These are phyloP conservation scores for Phialophora verrucosa DNA, from an alignment of 2,329 filamentous ascomycete species.

Conservation along the genomic window DNA sequence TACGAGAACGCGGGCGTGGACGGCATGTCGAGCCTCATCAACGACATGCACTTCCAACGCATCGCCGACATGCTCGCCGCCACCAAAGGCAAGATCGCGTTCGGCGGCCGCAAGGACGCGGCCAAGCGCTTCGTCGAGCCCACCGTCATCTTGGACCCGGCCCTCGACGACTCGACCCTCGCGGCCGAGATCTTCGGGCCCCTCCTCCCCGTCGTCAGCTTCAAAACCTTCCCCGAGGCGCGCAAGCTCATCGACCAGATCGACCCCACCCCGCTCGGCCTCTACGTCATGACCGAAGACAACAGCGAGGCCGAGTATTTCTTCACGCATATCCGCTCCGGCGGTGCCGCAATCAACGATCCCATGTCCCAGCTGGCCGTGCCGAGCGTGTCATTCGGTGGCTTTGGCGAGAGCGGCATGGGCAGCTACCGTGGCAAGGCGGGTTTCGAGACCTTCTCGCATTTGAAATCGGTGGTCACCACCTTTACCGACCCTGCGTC, in stretches of 20 bases:
- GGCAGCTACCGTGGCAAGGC: conserved; percentile 58
- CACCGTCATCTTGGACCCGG: conserved; percentile 49
- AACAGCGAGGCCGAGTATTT: conserved; percentile 45
- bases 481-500: conserved; percentile 7
- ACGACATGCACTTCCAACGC: conserved; percentile 51
- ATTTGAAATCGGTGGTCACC: conserved; percentile 31
- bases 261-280: conserved; percentile 47
- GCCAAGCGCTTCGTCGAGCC: conserved; percentile 45
- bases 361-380: conserved; percentile 52
- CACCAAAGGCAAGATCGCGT: conserved; percentile 47
- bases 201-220: conserved; percentile 50
- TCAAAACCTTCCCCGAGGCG: conserved; percentile 45
- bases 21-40: conserved; percentile 49
- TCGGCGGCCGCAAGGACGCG: conserved; percentile 43
- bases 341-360: conserved; percentile 60
- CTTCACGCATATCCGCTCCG: conserved; percentile 50
- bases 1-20: conserved; percentile 38
- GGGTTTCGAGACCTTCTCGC: conserved; percentile 51
- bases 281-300: conserved; percentile 51
- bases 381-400: conserved; percentile 55
- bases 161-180: conserved; percentile 47
- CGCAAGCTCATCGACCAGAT: conserved; percentile 40
- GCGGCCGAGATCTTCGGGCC: conserved; percentile 56
- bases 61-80: conserved; percentile 46
- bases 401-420: conserved; percentile 57